phyloP scores from a whole-genome alignment of 768 basidiomycete species.

The Cyclocybe cylindracea region DNA sequence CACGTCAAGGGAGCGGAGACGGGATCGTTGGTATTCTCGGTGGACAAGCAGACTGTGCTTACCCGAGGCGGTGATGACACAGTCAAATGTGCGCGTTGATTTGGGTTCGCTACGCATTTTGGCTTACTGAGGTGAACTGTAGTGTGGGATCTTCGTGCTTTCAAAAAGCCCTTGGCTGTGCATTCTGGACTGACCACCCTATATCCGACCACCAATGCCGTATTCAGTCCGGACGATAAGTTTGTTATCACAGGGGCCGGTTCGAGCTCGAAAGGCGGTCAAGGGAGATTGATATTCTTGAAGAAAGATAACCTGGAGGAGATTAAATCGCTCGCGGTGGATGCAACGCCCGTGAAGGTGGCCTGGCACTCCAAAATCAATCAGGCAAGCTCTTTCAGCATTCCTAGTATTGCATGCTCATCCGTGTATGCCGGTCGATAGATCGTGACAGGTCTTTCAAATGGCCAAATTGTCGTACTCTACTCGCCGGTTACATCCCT shows the following conservation, averaged over 20 bases:
- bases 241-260: conserved; percentile 84
- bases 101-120: conserved; percentile 9
- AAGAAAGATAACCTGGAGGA: conserved; percentile 69
- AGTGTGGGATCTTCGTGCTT: conserved; percentile 95
- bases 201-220: conserved; percentile 91
- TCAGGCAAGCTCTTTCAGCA: conserved; percentile 59
- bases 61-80: conserved; percentile 95
- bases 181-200: conserved; percentile 66
- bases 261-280: conserved; percentile 62
- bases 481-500: conserved; percentile 91
- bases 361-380: conserved; percentile 98
- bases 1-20: conserved; percentile 87
- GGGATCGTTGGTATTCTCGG: conserved; percentile 84
- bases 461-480: conserved; percentile 84
- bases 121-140: conserved; percentile 4
- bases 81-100: conserved; percentile 78
- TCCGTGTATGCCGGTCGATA: conserved; percentile 33
- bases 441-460: conserved; percentile 88
- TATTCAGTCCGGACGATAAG: conserved; percentile 94
- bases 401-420: conserved; percentile 15
- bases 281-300: conserved; percentile 76
- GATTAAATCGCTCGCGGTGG: conserved; percentile 66
- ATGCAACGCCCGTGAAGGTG: conserved; percentile 85
- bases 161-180: conserved; percentile 86
- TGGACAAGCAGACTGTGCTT: conserved; percentile 83